A percentile compares a stretch with the other conserved stretches of the same genome.
These are phyloP conservation scores for Tolypocladium endophyticum DNA, from an alignment of 2,329 filamentous ascomycete species.

Conservation along the genomic window DNA sequence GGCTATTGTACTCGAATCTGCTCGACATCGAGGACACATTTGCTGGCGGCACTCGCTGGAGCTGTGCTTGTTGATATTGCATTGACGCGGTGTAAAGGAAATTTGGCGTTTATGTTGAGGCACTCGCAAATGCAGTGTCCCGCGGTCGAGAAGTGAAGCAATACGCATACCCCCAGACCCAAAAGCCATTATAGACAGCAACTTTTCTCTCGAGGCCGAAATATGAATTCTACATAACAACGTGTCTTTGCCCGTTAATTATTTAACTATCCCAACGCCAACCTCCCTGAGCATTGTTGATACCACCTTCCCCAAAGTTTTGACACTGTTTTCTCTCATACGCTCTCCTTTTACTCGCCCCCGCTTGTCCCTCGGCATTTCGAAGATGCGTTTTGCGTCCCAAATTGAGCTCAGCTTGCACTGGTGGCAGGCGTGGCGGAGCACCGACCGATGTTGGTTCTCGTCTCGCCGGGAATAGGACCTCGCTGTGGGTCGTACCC, in stretches of 20 bases:
- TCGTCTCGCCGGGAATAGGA: constrained; percentile 25
- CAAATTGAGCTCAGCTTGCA: background rate
- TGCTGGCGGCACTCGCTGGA: background rate
- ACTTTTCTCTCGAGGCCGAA: background rate
- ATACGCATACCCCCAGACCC: background rate
- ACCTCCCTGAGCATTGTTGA: background rate
- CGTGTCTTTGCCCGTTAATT: background rate
- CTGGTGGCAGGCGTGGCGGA: background rate
- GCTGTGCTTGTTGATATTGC: background rate
- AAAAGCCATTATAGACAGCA: background rate
- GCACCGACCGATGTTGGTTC: constrained; percentile 20
- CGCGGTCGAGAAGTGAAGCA: background rate
- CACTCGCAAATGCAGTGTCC: background rate
- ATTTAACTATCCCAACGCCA: background rate
- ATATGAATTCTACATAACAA: background rate
- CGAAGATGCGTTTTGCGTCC: background rate
- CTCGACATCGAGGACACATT: background rate
- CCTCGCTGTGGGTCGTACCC: constrained; percentile 21
- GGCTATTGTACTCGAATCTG: background rate
- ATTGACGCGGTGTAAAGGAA: background rate
- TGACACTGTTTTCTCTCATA: background rate
- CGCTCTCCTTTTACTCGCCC: background rate
- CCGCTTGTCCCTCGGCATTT: background rate
- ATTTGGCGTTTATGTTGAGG: background rate
- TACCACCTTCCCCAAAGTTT: background rate